phyloP scores from a whole-genome alignment of 169 alveolate species.

The Cryptosporidium meleagridis region DNA sequence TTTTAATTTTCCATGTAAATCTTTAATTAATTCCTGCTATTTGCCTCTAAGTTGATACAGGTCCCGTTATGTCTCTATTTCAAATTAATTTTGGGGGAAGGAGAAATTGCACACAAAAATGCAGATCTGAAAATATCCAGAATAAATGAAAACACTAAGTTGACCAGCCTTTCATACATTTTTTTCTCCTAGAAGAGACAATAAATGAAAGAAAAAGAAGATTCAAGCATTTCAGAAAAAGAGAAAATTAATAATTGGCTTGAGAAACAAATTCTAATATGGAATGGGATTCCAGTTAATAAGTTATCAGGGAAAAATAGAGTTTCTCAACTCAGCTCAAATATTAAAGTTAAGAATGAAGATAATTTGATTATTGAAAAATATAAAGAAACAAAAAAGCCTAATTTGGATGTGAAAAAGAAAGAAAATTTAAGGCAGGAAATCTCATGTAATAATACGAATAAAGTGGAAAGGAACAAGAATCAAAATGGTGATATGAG shows the following conservation, averaged over 20 bases:
- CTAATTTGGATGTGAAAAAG: neutral
- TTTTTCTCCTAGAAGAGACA: too few species aligned
- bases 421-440: neutral
- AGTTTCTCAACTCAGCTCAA: neutral
- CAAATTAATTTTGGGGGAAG: too few species aligned
- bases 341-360: neutral
- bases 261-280: constrained; percentile 13
- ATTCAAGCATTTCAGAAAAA: neutral
- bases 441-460: neutral
- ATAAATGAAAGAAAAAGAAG: neutral
- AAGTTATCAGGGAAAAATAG: neutral
- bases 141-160: too few species aligned
- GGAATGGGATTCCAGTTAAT: constrained; percentile 7
- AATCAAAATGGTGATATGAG: neutral
- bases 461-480: neutral
- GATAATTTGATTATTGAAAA: neutral
- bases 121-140: neutral
- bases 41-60: too few species aligned
- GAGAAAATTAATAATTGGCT: constrained; percentile 12
- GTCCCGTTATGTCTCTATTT: neutral
- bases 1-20: neutral
- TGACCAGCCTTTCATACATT: neutral
- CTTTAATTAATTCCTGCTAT: too few species aligned
- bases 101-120: neutral
- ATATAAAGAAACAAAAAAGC: neutral